Evolutionary conservation across 31 red algal genomes (phyloP).

Genomic region (Asparagopsis taxiformis): DNA sequence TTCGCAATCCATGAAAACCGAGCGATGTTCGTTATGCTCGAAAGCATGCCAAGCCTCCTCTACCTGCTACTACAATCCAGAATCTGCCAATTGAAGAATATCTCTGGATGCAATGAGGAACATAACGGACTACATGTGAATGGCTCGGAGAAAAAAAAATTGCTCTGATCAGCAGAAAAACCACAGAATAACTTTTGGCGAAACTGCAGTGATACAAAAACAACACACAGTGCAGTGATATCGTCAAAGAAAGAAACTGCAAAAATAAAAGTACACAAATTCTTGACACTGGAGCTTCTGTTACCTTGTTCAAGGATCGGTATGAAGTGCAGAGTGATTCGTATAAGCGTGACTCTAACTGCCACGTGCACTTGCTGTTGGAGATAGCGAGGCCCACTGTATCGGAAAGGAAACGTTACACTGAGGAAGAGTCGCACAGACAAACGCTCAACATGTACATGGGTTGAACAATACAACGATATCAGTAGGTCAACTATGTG

Average conservation of each 20-base stretch:
- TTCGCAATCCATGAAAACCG: too few relatives aligned
- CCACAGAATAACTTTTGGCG: background rate
- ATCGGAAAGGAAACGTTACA: background rate
- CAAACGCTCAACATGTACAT: background rate
- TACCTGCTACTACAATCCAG: too few relatives aligned
- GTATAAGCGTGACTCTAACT: background rate
- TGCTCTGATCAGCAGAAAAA: background rate
- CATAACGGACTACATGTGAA: background rate
- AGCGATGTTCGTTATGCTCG: too few relatives aligned
- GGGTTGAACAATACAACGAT: background rate
- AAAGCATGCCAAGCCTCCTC: background rate
- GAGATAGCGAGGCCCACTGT: background rate
- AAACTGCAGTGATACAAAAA: too few relatives aligned
- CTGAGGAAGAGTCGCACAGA: background rate
- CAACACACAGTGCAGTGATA: too few relatives aligned
- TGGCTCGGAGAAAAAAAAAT: background rate
- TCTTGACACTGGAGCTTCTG: too few relatives aligned
- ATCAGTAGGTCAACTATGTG: background rate
- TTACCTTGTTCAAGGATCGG: background rate
- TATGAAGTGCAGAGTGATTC: background rate
- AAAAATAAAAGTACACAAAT: background rate
- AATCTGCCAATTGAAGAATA: too few relatives aligned
- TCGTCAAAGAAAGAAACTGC: background rate
- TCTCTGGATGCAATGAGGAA: background rate
- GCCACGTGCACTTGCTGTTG: constrained; percentile 2